These are phyloP conservation scores for Neonectria punicea DNA, from an alignment of 2,329 filamentous ascomycete species.

Conservation along the genomic window DNA sequence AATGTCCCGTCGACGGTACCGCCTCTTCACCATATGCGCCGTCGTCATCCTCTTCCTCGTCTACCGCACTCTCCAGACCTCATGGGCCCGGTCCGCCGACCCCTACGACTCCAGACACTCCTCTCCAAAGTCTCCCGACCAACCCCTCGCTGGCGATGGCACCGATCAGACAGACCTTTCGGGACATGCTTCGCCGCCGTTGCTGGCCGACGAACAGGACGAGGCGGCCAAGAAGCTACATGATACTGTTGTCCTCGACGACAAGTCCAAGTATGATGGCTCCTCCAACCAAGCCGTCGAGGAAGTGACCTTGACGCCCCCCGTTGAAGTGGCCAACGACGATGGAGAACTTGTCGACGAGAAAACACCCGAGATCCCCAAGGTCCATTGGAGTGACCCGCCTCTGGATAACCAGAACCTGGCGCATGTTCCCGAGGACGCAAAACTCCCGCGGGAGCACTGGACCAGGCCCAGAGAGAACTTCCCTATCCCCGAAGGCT, in stretches of 20 bases:
- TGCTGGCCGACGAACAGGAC: conserved; percentile 21
- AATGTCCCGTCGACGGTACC: conserved; percentile 70
- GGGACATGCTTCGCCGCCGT: conserved; percentile 20
- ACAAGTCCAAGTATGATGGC: conserved; percentile 7
- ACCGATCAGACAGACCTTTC: conserved; percentile 31
- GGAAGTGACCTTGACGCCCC: not conserved
- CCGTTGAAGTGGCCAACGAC: not conserved
- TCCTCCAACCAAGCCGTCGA: conserved; percentile 5
- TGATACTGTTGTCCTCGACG: conserved; percentile 20
- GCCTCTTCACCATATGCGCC: conserved; percentile 67
- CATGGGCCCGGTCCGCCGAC: conserved; percentile 46
- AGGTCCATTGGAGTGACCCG: conserved; percentile 44
- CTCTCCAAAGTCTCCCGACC: conserved; percentile 21
- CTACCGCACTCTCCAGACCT: conserved; percentile 59
- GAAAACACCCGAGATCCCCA: conserved; percentile 28
- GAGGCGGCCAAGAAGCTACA: conserved; percentile 12
- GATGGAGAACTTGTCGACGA: conserved; percentile 19
- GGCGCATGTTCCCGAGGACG: conserved; percentile 25
- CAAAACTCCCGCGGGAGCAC: conserved; percentile 58
- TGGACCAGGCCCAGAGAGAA: conserved; percentile 81
- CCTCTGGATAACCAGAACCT: conserved; percentile 36
- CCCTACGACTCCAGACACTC: conserved; percentile 23
- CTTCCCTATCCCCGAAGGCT: conserved; percentile 78
- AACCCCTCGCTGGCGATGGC: conserved; percentile 22
- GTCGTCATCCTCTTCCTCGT: conserved; percentile 65